Evolutionary conservation across 2,329 filamentous ascomycete genomes (phyloP), one percentile per base, ranked within the genome.

Genomic region (Ceratocystis destructans): DNA sequence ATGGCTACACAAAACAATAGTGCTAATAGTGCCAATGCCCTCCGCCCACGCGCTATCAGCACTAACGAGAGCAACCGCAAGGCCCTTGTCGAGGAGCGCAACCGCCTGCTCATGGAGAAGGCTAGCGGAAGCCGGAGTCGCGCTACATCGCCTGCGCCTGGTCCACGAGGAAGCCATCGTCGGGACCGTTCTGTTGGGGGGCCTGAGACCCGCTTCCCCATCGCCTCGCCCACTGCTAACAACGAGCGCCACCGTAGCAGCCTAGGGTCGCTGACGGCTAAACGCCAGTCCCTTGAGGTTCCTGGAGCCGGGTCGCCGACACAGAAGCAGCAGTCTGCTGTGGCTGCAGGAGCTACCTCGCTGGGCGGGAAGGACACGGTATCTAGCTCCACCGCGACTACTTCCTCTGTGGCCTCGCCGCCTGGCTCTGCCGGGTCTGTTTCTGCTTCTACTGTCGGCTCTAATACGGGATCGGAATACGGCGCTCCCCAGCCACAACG

Each of bases 51-150:
- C 61, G 92, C 92, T 37, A 89, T 96, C 72, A 95, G 90, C 74
- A 96, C 91, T 0, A 91, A 99, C 73, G 94, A 99, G 79, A 95
- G 90, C 77, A 95, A 95, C 76, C 88, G 94, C 68, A 90, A 91
- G 72, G 90, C 90, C 57, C 87, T 96, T 70, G 93, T 96, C 85
- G 93, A 97, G 76, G 94, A 96, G 74, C 86, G 94, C 64, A 89
- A 90, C 74, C 86, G 90, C 69, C 90, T 90, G 63, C 82, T 93
- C 69, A 85, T 94, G 61, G 84, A 85, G 70, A 85, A 86, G 73
- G 80, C 79, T 66, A 83, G 81, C 44, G 80, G 81, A 20, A 77
- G 84, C 70, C 84, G 90, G 64, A 87, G 85, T 73, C 85, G 91
- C 62, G 89, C 86, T 37, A 87, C 83, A 28, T 91, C 87, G 69